Conservation (phyloP, 176 grass and related monocot genomes). For the Calamus simplicifolius region DNA sequence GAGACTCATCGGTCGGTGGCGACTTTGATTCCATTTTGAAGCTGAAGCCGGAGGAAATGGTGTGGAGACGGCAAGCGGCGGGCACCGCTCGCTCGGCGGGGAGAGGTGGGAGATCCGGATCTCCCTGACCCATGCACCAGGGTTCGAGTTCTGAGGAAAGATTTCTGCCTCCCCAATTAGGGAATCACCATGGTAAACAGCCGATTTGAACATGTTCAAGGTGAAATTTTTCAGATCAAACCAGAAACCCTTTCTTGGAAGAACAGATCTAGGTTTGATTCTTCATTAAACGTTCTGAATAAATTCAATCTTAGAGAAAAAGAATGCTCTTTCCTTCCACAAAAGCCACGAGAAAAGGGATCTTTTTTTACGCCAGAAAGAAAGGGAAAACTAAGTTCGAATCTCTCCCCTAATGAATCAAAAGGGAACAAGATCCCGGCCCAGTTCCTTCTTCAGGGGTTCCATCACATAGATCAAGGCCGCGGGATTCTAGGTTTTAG, state of each 20-base stretch:
- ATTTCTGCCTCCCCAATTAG: constrained; percentile 69
- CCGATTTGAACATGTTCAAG: constrained; percentile 60
- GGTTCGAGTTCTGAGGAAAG: constrained; percentile 60
- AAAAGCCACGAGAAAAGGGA: not conserved
- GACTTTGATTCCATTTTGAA: constrained; percentile 88
- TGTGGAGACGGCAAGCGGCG: constrained; percentile 83
- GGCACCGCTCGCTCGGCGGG: constrained; percentile 75
- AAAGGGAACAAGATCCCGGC: not conserved
- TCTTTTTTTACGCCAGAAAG: not conserved
- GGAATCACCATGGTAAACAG: constrained; percentile 53
- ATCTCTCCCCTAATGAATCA: not conserved
- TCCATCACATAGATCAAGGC: not conserved
- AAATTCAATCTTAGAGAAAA: not conserved
- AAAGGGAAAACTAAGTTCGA: not conserved
- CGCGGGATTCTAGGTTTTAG: not conserved
- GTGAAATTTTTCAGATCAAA: constrained; percentile 8
- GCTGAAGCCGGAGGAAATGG: constrained; percentile 56
- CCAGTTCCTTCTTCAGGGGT: not conserved
- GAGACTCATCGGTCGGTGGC: constrained; percentile 31
- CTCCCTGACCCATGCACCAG: constrained; percentile 49
- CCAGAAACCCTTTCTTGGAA: not conserved
- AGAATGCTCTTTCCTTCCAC: too few relatives aligned
- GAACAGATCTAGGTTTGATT: constrained; percentile 18
- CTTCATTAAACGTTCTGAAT: not conserved
- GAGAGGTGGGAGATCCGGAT: constrained; percentile 90